A percentile compares a stretch with the other conserved stretches of the same genome.
Conservation (phyloP, 352 stramenopile species). For the Pythium coloratum region DNA sequence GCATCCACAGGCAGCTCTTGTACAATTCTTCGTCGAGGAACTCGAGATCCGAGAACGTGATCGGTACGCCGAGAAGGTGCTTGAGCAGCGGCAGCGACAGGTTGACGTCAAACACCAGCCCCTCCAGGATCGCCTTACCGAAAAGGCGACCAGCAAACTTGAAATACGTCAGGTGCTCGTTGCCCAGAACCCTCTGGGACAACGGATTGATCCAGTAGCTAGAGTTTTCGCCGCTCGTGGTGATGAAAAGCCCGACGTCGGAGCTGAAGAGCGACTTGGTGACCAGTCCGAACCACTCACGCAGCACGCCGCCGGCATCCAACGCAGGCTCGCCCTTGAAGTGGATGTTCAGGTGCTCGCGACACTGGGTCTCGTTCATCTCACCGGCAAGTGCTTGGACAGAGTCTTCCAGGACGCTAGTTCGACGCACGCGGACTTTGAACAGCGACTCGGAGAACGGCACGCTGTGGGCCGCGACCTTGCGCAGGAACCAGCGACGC, state of each 20-base stretch:
- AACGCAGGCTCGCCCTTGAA: conserved; percentile 67
- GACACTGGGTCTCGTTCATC: conserved; percentile 30
- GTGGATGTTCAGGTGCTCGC: conserved; percentile 73
- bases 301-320: conserved; percentile 61
- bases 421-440: conserved; percentile 56
- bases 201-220: conserved; percentile 76
- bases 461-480: conserved; percentile 51
- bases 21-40: conserved; percentile 74
- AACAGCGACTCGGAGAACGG: conserved; percentile 66
- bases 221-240: conserved; percentile 60
- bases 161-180: conserved; percentile 54
- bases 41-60: conserved; percentile 77
- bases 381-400: conserved; percentile 46
- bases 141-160: conserved; percentile 61
- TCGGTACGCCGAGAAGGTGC: conserved; percentile 67
- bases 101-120: conserved; percentile 59
- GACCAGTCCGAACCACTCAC: conserved; percentile 71
- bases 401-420: conserved; percentile 66
- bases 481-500: conserved; percentile 64
- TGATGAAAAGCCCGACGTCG: conserved; percentile 50
- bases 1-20: conserved; percentile 66
- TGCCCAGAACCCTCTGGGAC: conserved; percentile 24
- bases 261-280: conserved; percentile 56
- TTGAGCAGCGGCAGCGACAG: conserved; percentile 70
- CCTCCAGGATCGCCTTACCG: conserved; percentile 66